These are phyloP conservation scores for Aspergillus haitiensis DNA, from an alignment of 495 filamentous ascomycete genomes.

Conservation along the genomic window DNA sequence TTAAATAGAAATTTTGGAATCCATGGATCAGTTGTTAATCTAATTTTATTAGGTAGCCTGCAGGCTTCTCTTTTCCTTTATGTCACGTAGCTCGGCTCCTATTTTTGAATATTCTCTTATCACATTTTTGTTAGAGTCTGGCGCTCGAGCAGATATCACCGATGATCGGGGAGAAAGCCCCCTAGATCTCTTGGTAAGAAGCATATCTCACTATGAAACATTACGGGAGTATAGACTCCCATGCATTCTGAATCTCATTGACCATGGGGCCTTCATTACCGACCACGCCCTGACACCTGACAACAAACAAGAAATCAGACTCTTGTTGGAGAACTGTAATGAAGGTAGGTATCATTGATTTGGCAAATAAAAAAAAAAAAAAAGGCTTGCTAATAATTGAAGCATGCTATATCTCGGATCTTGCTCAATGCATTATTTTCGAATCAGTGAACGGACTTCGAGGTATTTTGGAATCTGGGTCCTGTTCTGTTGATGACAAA, in stretches of 20 bases:
- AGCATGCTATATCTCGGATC: neutral
- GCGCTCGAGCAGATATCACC: neutral
- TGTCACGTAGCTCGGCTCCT: no score
- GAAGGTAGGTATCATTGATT: neutral
- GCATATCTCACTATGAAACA: neutral
- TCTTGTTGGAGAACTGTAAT: neutral
- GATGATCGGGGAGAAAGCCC: neutral
- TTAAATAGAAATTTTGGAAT: no score
- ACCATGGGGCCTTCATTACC: neutral
- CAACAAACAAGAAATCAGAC: neutral
- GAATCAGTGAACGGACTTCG: neutral
- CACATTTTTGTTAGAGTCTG: neutral
- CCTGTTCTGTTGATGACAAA: neutral
- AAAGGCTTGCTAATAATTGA: neutral
- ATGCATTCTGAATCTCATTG: neutral
- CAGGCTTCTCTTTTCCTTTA: neutral
- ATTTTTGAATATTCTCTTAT: neutral
- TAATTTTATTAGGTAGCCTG: neutral
- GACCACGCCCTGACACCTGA: neutral
- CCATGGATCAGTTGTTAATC: neutral
- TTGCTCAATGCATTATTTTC: neutral
- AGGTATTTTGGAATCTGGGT: neutral
- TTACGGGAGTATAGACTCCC: neutral
- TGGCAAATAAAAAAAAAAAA: neutral
- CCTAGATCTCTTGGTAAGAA: neutral